Evolutionary conservation across 2,329 filamentous ascomycete species (phyloP), one percentile per base, ranked within the genome.

Genomic region (Trichoderma gracile): DNA sequence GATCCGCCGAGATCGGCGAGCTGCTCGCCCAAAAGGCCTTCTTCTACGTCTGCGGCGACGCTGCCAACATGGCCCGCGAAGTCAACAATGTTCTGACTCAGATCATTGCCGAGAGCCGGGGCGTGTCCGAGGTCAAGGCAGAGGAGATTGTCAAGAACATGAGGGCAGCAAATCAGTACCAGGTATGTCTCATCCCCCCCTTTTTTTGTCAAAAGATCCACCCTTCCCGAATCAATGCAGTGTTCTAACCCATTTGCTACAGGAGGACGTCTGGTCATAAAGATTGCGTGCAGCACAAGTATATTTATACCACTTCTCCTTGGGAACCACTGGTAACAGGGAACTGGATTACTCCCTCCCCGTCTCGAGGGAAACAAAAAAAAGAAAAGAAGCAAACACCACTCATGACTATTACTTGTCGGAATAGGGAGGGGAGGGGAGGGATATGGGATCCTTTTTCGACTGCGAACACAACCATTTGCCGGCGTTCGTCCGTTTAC

Each of bases 91-190:
- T 92, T n/a, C 83, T 99, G 49, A 89, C 84, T 27, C 89, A 96
- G 75, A 96, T 98, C 73, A 89, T 99, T 71, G 84, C 93, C 27
- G 87, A 93, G 75, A 86, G 96, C 77, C 86, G 95, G 61, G 90
- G 90, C 57, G 84, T 98, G 65, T 83, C 92, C 1, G 89, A 94
- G 72, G 82, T 89, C 68, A 97, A 97, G 84, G 95, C 87, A 15
- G 95, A 99, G 79, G 94, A 98, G 74, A 89, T 97, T 73, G 93
- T 99, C 67, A 99, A 98, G 86, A 89, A 89, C 72, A 97, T 99
- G 94, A 89, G 95, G 74, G 89, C 91, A 70, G 88, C 90, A 69
- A 97, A 96, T 78, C 92, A 95, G 78, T 99, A 99, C 82, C 96
- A 99, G 84, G 95, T 89, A 85, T 66, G 81, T 60, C 38, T 45